Base-by-base conservation (phyloP, 1,284 basidiomycete species). In the Trichosporon sp. region DNA sequence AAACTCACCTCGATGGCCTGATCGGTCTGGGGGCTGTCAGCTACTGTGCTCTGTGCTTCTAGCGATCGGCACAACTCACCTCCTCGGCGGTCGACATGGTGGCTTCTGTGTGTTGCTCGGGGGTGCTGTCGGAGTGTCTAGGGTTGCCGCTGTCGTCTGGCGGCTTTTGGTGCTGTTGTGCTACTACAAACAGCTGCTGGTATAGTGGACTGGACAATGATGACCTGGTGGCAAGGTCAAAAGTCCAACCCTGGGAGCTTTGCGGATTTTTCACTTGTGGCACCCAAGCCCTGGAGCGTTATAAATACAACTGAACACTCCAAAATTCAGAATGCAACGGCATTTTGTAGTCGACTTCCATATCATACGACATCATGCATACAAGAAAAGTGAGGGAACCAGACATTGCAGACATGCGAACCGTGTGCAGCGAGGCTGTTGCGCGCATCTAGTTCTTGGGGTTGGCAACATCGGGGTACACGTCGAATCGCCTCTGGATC, bases 401-500 rank as follows among this genome's bases (percentile, higher is more conserved):
- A 54, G 16, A 35, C 65, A 54, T 54, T 54, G 51, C 32, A 56
- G n/a, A 67, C 32, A 51, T 56, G 48, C 66, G n/a, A 54, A 38
- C 66, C 37, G 4, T 48, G 40, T 48, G 65, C 54, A 64, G 38
- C 65, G 56, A 56, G 43, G 16, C 43, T 43, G 64, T 54, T 12
- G 37, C 12, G 40, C 37, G 26, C 16, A 7, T 67, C 21, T 68
- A 71, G 61, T 72, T 67, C 56, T 26, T 48, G 14, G 71, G 71
- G 56, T 61, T 61, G 37, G 81, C 68, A 65, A 96, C 89, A 80
- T 96, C 91, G 4, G 88, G 86, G 81, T 97, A 98, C 67, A 96
- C 92, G 84, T 96, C 95, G 80, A 96, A 97, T 70, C 95, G 88
- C 71, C 94, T 85, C 83, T 98, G 96, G 26, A 86, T 88, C 0